phyloP scores from a whole-genome alignment of 306 rosid species.

The Rosa multiflora region DNA sequence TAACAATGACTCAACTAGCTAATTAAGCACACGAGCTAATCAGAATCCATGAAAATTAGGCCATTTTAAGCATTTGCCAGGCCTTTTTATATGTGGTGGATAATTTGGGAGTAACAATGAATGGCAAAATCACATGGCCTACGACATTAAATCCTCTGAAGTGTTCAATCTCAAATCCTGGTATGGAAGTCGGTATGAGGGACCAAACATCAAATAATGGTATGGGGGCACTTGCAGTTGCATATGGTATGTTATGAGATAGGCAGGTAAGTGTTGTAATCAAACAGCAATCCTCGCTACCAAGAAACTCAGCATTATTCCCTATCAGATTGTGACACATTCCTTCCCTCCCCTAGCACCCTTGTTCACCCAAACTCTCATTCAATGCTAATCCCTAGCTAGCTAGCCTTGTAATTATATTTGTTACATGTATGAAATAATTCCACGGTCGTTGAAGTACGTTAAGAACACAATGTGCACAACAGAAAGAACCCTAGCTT shows the following conservation, averaged over 20 bases:
- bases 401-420: not conserved
- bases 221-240: conserved; percentile 20
- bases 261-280: conserved; percentile 43
- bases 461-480: not conserved
- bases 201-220: conserved; percentile 32
- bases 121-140: conserved; percentile 12
- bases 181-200: conserved; percentile 28
- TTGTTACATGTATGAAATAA: not conserved
- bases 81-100: no score
- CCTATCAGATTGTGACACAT: conserved; percentile 30
- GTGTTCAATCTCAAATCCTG: conserved; percentile 16
- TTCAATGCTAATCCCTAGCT: not conserved
- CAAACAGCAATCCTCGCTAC: conserved; percentile 41
- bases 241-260: not conserved
- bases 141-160: conserved; percentile 15
- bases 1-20: no score
- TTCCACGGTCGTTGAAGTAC: not conserved
- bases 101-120: not conserved
- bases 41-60: no score
- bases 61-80: no score
- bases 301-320: conserved; percentile 30
- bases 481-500: not conserved
- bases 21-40: no score
- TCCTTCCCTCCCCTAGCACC: not conserved
- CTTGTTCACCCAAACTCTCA: not conserved